Evolutionary conservation across 139 green algal species (phyloP).

Genomic region (Pleodorina starrii): DNA sequence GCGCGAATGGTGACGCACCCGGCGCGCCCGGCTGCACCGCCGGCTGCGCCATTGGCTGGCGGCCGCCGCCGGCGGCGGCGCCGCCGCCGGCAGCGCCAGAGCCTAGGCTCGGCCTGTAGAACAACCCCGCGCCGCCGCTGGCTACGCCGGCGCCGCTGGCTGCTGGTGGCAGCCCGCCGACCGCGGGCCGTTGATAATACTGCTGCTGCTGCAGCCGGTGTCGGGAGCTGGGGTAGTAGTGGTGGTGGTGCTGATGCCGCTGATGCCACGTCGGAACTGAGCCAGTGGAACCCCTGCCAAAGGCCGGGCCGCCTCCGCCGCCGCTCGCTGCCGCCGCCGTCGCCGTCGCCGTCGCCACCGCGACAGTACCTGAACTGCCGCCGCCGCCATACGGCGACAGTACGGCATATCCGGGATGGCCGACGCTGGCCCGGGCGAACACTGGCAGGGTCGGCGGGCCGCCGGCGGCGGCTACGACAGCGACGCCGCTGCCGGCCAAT

Average conservation of each 20-base stretch:
- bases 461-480: neutral
- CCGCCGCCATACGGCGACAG: neutral
- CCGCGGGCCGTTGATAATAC: neutral
- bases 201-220: neutral
- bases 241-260: neutral
- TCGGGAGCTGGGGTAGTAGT: neutral
- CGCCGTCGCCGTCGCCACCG: no score
- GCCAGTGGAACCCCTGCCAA: neutral
- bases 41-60: neutral
- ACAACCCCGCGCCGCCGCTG: neutral
- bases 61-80: no score
- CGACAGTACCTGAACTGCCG: no score
- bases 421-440: neutral
- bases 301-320: neutral
- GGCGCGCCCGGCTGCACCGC: neutral
- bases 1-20: neutral
- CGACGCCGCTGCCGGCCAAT: neutral
- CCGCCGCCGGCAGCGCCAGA: neutral
- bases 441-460: neutral
- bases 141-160: neutral
- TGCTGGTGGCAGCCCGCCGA: neutral
- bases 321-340: neutral
- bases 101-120: neutral
- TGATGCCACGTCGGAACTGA: neutral
- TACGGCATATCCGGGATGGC: neutral